Conservation (phyloP, 805 yeast genomes). For the Pichia cephalocereana region DNA sequence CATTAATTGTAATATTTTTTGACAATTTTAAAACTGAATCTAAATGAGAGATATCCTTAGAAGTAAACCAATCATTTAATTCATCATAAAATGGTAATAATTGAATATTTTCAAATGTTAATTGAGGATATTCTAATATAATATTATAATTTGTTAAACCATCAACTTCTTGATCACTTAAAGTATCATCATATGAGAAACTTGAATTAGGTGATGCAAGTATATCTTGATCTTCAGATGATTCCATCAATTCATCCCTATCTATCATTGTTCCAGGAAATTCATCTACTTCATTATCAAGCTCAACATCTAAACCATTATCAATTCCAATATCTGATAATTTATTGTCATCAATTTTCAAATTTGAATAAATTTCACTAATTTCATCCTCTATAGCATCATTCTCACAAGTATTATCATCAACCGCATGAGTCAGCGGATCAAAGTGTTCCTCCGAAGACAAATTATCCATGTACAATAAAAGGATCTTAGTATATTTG, state of each 20-base stretch:
- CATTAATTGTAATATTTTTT: background rate
- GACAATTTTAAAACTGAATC: conserved; percentile 9
- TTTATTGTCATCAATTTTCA: background rate
- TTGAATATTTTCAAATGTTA: conserved; percentile 36
- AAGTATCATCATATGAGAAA: conserved; percentile 18
- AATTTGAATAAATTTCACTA: background rate
- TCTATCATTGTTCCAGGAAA: conserved; percentile 23
- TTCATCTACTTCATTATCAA: conserved; percentile 10
- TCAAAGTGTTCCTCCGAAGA: background rate
- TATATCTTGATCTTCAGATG: conserved; percentile 22
- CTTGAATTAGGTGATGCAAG: conserved; percentile 23
- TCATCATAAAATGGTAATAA: conserved; percentile 30
- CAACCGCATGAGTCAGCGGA: conserved; percentile 1
- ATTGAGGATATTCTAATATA: conserved; percentile 30
- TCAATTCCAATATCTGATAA: background rate
- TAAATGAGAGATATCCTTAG: conserved; percentile 22
- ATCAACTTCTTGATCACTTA: conserved; percentile 23
- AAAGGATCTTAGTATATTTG: too few relatives aligned
- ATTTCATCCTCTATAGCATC: background rate
- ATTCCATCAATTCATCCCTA: conserved; percentile 24
- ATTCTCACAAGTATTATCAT: background rate
- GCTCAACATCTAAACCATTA: background rate
- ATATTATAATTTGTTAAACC: conserved; percentile 26
- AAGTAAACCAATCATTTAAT: conserved; percentile 30
- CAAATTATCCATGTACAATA: background rate